These are phyloP conservation scores for Sporothrix globosa DNA, from an alignment of 2,329 filamentous ascomycete species.

Conservation along the genomic window DNA sequence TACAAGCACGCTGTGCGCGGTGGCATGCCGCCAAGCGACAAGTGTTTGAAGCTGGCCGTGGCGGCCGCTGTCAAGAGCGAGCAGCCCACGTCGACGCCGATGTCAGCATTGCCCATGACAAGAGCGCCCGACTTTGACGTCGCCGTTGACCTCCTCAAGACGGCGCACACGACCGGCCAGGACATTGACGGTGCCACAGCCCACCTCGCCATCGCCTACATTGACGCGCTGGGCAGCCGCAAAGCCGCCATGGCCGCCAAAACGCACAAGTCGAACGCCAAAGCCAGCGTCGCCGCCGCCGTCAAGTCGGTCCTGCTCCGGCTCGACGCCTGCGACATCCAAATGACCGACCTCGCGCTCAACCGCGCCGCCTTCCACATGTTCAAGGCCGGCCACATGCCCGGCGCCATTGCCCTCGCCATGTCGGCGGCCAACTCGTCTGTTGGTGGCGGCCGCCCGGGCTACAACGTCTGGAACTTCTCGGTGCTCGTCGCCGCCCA, in stretches of 20 bases:
- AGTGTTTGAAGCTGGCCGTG: constrained; percentile 55
- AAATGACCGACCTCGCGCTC: constrained; percentile 39
- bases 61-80: constrained; percentile 47
- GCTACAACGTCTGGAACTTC: constrained; percentile 44
- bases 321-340: constrained; percentile 38
- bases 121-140: constrained; percentile 34
- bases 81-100: constrained; percentile 25
- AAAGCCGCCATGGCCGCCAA: background rate
- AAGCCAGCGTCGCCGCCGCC: constrained; percentile 36
- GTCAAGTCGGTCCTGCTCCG: constrained; percentile 37
- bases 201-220: constrained; percentile 46
- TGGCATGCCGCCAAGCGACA: constrained; percentile 46
- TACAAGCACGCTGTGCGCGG: constrained; percentile 46
- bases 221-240: constrained; percentile 42
- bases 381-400: constrained; percentile 39
- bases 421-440: constrained; percentile 38
- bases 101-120: background rate
- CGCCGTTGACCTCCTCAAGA: constrained; percentile 48
- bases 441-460: constrained; percentile 35
- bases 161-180: constrained; percentile 47
- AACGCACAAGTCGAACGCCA: background rate
- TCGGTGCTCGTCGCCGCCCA: constrained; percentile 40
- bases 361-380: constrained; percentile 42
- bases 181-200: constrained; percentile 50
- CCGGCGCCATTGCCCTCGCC: constrained; percentile 41